Evolutionary conservation across 73 alveolate species (phyloP).

Genomic region (Paraurostyla sp.): DNA sequence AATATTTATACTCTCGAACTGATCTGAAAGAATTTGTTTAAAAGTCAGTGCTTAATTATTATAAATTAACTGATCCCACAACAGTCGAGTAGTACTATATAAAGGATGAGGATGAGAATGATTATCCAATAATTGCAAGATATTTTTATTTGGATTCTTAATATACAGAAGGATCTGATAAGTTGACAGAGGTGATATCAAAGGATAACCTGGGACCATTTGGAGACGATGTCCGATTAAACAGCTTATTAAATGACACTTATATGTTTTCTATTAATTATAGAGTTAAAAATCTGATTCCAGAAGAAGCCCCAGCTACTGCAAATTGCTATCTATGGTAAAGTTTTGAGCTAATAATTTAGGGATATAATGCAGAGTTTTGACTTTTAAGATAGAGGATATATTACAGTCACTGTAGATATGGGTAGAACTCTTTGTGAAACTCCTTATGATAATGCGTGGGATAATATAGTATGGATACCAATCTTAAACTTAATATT

Average conservation of each 20-base stretch:
- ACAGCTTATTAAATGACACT: neutral
- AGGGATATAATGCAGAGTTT: neutral
- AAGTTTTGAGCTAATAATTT: no score
- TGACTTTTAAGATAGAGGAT: slow-evolving; percentile 31
- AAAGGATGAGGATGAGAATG: neutral
- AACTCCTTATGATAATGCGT: neutral
- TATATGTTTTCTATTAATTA: neutral
- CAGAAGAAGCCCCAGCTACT: slow-evolving; percentile 58
- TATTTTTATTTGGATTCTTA: slow-evolving; percentile 8
- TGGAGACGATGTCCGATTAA: neutral
- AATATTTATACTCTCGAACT: slow-evolving; percentile 8
- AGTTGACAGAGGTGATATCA: neutral
- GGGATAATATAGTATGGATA: slow-evolving; percentile 56
- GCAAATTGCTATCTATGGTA: slow-evolving; percentile 58
- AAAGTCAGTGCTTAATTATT: slow-evolving; percentile 10
- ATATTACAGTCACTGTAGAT: neutral
- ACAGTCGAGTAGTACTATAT: slow-evolving; percentile 22
- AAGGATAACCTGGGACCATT: slow-evolving; percentile 10
- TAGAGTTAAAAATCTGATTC: slow-evolving; percentile 26
- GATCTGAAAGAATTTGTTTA: neutral
- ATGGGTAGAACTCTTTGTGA: slow-evolving; percentile 28
- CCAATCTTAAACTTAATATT: slow-evolving; percentile 29
- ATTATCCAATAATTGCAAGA: neutral
- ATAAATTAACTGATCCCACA: neutral
- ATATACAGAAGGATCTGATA: neutral